Base-by-base conservation (phyloP, 208 protist genomes). In the Endotrypanum monterogeii region DNA sequence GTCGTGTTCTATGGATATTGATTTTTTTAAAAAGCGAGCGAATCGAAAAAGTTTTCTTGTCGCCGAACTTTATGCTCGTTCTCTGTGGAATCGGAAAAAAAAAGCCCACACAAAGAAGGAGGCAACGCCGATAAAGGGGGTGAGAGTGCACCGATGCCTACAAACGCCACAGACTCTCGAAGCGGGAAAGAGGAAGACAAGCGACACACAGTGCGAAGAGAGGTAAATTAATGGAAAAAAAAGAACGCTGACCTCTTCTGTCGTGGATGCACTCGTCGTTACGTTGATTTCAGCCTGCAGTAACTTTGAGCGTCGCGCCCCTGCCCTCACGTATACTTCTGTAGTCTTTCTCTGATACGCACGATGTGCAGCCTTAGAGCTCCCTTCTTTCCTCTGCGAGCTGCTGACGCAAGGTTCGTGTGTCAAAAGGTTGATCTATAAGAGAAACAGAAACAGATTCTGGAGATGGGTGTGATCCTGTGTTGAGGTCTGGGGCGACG, bases 1-100 rank as follows among this genome's bases (percentile, higher is more conserved):
- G 12, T 28, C 54, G 44, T 68, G 25, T 54, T 55, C 63, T 68
- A 55, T 68, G 63, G 35, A 37, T 18, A 68, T 54, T 20, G 39
- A 68, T 5, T 54, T n/a, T 9, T 11, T 23, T 54, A 66, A 41
- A 66, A 16, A 20, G 2, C 46, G 20, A 48, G 51, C 51, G 73
- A 63, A 14, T 30, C 35, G 28, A 3, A 32, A 37, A 60, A n/a
- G n/a, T n/a, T n/a, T n/a, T 16, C 6, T 25, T 71, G 44, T 8
- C 41, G 9, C 30, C 0, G 39, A 55, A 23, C 55, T 23, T 30
- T 28, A 28, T 9, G 20, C 55, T 65, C 7, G 20, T n/a, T 46
- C 25, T 46, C 20, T 65, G 8, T 16, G n/a, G 23, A 14, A 11
- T 16, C 12, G 18, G 11, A 25, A 11, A 30, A 12, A 41, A n/a